Conservation (phyloP, 805 yeast species). For the Wickerhamomyces rabaulensis region DNA sequence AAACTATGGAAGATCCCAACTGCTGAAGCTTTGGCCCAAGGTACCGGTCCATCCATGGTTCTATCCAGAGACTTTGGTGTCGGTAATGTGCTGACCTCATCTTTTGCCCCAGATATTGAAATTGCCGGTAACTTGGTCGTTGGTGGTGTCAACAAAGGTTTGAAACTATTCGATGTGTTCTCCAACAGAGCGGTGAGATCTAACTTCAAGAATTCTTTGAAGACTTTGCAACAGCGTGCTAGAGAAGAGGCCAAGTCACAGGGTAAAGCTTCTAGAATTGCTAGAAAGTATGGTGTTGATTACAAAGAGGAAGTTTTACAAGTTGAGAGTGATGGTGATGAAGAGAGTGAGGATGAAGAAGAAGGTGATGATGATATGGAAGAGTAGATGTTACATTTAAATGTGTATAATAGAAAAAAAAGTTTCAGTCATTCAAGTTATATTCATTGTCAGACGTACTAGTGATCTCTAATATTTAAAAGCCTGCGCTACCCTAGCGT, state of each 20-base stretch:
- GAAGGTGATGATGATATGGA: constrained; percentile 21
- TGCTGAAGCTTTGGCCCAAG: constrained; percentile 18
- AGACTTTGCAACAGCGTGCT: constrained; percentile 48
- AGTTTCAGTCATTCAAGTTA: not conserved
- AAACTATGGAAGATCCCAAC: constrained; percentile 81
- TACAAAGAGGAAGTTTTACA: constrained; percentile 52
- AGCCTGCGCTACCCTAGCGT: too few species aligned
- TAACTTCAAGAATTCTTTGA: constrained; percentile 57
- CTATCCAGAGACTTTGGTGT: constrained; percentile 88
- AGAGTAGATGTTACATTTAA: not conserved
- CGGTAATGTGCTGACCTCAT: constrained; percentile 80
- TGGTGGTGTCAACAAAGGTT: constrained; percentile 81
- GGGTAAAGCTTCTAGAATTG: constrained; percentile 67
- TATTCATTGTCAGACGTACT: too few species aligned
- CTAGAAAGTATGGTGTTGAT: constrained; percentile 59
- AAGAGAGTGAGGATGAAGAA: constrained; percentile 51
- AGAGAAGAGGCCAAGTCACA: constrained; percentile 46
- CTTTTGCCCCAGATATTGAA: constrained; percentile 84
- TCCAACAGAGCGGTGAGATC: constrained; percentile 74
- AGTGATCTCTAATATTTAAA: too few species aligned
- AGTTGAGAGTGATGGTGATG: constrained; percentile 59
- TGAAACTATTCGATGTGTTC: constrained; percentile 91
- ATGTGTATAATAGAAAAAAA: not conserved
- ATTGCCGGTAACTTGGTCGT: constrained; percentile 77
- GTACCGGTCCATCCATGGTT: constrained; percentile 72